Conservation (phyloP, 1,284 basidiomycete species). For the Coniferiporia sulphurascens region DNA sequence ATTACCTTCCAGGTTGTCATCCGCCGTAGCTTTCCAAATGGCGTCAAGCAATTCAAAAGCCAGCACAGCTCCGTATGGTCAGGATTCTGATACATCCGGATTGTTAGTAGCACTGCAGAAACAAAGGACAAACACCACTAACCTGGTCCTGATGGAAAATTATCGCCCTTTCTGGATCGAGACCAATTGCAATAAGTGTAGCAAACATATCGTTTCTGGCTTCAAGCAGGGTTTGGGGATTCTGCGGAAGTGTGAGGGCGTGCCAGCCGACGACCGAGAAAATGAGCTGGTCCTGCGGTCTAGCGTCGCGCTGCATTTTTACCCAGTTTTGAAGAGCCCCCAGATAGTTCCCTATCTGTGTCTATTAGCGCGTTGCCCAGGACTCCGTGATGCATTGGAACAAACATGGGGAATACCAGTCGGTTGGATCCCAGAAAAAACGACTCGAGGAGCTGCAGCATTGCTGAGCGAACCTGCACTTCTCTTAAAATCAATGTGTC, state of each 20-base stretch:
- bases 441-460: constrained; percentile 31
- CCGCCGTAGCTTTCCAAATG: constrained; percentile 76
- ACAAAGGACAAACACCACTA: constrained; percentile 24
- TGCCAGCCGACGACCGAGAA: constrained; percentile 93
- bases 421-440: constrained; percentile 83
- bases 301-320: constrained; percentile 61
- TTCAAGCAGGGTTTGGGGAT: constrained; percentile 55
- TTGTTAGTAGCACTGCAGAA: not conserved
- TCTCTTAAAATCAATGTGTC: not conserved
- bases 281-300: constrained; percentile 58
- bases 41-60: constrained; percentile 83
- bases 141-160: constrained; percentile 90
- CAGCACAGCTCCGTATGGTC: constrained; percentile 89
- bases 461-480: not conserved
- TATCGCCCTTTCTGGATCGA: constrained; percentile 73
- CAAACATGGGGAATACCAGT: constrained; percentile 83
- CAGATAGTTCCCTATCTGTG: constrained; percentile 88
- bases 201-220: constrained; percentile 81
- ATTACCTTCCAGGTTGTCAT: constrained; percentile 96
- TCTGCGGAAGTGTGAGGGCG: constrained; percentile 86
- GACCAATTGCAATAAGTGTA: constrained; percentile 77
- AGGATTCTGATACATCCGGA: constrained; percentile 53
- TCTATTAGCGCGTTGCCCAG: not conserved
- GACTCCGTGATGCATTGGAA: constrained; percentile 11
- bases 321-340: constrained; percentile 91